Percentiles rank a stretch among this genome's conserved stretches.
Evolutionary conservation across 371 early-diverging fungal genomes (phyloP).

Genomic region (Rhizopus microsporus): DNA sequence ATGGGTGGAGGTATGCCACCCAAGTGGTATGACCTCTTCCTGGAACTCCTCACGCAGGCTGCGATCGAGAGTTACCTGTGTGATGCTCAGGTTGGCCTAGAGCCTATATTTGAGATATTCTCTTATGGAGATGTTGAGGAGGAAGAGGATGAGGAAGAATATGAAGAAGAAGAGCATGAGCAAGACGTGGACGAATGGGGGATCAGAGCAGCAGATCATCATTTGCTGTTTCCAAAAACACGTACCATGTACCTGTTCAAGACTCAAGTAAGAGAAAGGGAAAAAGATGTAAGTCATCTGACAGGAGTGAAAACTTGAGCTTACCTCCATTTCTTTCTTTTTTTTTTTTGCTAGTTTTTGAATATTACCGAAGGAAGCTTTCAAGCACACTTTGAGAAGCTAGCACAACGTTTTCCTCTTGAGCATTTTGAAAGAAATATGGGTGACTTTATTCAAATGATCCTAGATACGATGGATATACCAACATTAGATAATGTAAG

Average conservation of each 20-base stretch:
- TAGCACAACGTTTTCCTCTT: constrained; percentile 55
- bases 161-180: constrained; percentile 25
- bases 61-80: constrained; percentile 63
- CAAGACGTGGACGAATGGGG: constrained; percentile 40
- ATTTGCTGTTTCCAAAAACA: constrained; percentile 52
- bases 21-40: constrained; percentile 60
- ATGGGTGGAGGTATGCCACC: constrained; percentile 60
- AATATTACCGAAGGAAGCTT: constrained; percentile 34
- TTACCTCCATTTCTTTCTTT: neutral
- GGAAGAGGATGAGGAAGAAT: constrained; percentile 42
- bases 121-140: constrained; percentile 60
- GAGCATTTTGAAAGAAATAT: constrained; percentile 47
- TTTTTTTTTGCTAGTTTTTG: constrained; percentile 33
- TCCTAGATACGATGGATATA: constrained; percentile 39
- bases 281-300: constrained; percentile 42
- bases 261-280: constrained; percentile 45
- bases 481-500: constrained; percentile 49
- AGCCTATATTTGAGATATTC: constrained; percentile 57
- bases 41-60: constrained; percentile 63
- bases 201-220: constrained; percentile 51
- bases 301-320: neutral
- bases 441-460: constrained; percentile 49
- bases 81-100: constrained; percentile 52
- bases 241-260: constrained; percentile 53
- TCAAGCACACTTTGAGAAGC: constrained; percentile 50